Percentiles rank a stretch among this genome's conserved stretches.
These are phyloP conservation scores for Gossypium turneri DNA, from an alignment of 345 rosid species.

Conservation along the genomic window DNA sequence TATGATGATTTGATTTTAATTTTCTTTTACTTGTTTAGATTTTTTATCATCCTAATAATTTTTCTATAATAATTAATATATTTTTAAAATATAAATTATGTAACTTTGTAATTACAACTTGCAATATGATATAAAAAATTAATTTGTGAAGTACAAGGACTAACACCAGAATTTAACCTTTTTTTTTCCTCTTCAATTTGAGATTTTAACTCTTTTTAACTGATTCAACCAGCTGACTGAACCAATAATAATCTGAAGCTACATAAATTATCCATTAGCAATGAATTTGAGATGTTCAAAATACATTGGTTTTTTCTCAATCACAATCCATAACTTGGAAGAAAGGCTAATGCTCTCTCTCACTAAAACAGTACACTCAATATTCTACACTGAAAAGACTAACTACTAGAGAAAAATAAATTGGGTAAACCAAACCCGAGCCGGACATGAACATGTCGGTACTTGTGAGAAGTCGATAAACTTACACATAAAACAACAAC, in stretches of 20 bases:
- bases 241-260: not conserved
- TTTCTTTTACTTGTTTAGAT: too few relatives aligned
- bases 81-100: too few relatives aligned
- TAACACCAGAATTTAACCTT: too few relatives aligned
- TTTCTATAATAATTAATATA: too few relatives aligned
- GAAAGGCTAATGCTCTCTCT: not conserved
- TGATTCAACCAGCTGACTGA: not conserved
- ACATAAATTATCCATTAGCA: not conserved
- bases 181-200: too few relatives aligned
- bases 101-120: too few relatives aligned
- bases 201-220: too few relatives aligned
- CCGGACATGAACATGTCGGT: slow-evolving; percentile 19
- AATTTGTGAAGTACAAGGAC: too few relatives aligned
- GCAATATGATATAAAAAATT: too few relatives aligned
- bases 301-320: slow-evolving; percentile 14
- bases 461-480: slow-evolving; percentile 11
- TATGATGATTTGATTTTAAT: too few relatives aligned
- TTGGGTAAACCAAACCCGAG: slow-evolving; percentile 4
- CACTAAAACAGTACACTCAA: not conserved
- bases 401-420: not conserved
- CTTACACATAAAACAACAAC: slow-evolving; percentile 23
- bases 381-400: not conserved
- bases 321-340: slow-evolving; percentile 22
- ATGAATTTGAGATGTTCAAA: slow-evolving; percentile 7
- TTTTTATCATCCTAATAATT: too few relatives aligned